Evolutionary conservation across 2,329 filamentous ascomycete species (phyloP), one percentile per base, ranked within the genome.

Genomic region (Cladorrhinum sp.): DNA sequence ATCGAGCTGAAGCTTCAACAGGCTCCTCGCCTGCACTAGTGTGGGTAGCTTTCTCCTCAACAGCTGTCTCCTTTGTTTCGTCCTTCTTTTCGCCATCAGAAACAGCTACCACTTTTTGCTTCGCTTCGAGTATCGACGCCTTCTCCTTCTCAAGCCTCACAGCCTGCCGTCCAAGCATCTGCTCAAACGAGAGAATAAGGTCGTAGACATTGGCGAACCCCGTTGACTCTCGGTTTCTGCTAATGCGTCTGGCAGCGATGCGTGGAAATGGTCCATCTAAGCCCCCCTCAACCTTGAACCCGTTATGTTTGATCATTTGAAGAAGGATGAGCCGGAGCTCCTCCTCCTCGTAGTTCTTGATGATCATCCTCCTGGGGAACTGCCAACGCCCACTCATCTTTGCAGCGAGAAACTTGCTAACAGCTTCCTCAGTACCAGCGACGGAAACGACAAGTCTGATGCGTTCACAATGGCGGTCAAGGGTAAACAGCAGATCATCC

Each of bases 281-380:
- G 2, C 54, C 59, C 20, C 55, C 58, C 18, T 60, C 59, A 32
- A 56, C 32, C 3, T 25, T 57, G 20, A 61, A 55, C 2, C 54
- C 32, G 38, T 57, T 57, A 50, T 55, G 59, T 16, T 38, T 36
- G 24, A 61, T 45, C 23, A 61, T 25, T 24, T 55, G 59, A 27
- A 61, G 23, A 6, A 61, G 48, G 8, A 61, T 57, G 13, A 32
- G 36, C 13, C 59, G 54, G 2, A 61, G 54, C 27, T 61, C 32
- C 54, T 61, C 59, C 10, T 61, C 54, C 13, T 57, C 54, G 32
- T 61, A 61, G 41, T 61, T 50, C 49, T 61, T 53, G 18, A 61
- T n/a, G 6, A 36, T 25, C 16, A 61, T 25, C 54, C 36, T 36
- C 12, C 54, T 50, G 13, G 54, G 59, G 52, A 61, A 61, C 36